Base-by-base conservation (phyloP, 2,329 filamentous ascomycete species). In the Tolypocladium ophioglossoides region DNA sequence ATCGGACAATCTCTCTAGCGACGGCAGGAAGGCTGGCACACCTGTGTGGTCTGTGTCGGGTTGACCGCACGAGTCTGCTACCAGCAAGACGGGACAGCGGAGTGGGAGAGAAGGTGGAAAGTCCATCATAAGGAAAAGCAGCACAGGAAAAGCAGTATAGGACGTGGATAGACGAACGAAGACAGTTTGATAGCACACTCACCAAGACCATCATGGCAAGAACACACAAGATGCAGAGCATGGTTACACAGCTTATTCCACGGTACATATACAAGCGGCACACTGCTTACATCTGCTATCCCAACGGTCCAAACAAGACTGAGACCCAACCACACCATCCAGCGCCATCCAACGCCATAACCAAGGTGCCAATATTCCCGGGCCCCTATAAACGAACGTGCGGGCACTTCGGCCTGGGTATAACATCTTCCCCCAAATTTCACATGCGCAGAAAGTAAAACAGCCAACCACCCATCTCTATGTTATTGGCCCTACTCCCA, bases 401-500 rank as follows among this genome's bases (percentile, higher is more conserved):
- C 27, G 27, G 44, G 18, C 24, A 27, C 30, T 32, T 3, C 30
- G 44, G 30, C 44, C 44, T 32, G 44, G 44, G 44, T 47, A 47
- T 47, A 47, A n/a, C 22, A 18, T 10, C 37, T n/a, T 12, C 3
- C 35, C 20, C 35, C n/a, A 18, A 48, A 48, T 1, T 2, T 5
- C 4, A 12, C 51, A 30, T 48, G 34, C 47, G 20, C 18, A 38
- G 9, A 20, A 39, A 24, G 20, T 32, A 32, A 22, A 39, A 30
- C 24, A 24, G 30, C 34, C 34, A 16, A 18, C 5, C 14, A 8
- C 3, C 5, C 27, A 2, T n/a, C 44, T 20, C 41, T 27, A 4
- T 27, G 14, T 16, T 7, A 27, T 3, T 22, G 22, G 14, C 44
- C 24, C 44, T 50, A 70, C 46, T 65, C 69, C 80, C 79, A 83